Evolutionary conservation across 139 green algal genomes (phyloP).

Genomic region (Closterium sp.): DNA sequence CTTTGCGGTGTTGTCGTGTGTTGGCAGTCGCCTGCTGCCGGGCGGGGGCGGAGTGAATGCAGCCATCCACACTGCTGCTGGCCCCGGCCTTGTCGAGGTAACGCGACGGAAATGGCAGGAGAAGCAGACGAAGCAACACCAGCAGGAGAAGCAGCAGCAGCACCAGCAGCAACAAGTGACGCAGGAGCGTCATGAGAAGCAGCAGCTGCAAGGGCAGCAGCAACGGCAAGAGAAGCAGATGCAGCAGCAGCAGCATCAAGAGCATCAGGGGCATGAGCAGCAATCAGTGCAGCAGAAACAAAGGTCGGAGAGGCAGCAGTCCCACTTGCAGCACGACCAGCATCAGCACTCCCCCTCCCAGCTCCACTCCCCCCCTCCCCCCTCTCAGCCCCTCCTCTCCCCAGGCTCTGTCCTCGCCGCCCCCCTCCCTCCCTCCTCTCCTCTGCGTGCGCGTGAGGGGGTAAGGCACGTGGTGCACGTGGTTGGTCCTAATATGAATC

Average conservation of each 20-base stretch:
- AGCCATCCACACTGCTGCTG: conserved; percentile 35
- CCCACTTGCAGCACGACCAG: too few species aligned
- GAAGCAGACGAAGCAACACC: not conserved
- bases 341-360: too few species aligned
- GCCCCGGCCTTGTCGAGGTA: conserved; percentile 15
- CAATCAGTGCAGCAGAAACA: not conserved
- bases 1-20: conserved; percentile 8
- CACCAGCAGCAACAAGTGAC: not conserved
- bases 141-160: not conserved
- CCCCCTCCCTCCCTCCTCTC: conserved; percentile 15
- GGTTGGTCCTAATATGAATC: conserved; percentile 48
- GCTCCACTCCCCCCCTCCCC: not conserved
- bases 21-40: conserved; percentile 24
- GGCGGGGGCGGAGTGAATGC: conserved; percentile 50
- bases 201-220: not conserved
- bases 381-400: not conserved
- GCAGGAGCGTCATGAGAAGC: not conserved
- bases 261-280: not conserved
- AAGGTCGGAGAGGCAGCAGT: not conserved
- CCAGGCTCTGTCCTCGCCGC: conserved; percentile 23
- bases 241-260: not conserved
- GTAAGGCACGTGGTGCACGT: conserved; percentile 48
- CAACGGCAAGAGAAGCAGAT: too few species aligned
- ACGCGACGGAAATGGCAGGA: conserved; percentile 24
- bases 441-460: conserved; percentile 25